Conservation (phyloP, 306 rosid genomes). For the Vigna radiata region DNA sequence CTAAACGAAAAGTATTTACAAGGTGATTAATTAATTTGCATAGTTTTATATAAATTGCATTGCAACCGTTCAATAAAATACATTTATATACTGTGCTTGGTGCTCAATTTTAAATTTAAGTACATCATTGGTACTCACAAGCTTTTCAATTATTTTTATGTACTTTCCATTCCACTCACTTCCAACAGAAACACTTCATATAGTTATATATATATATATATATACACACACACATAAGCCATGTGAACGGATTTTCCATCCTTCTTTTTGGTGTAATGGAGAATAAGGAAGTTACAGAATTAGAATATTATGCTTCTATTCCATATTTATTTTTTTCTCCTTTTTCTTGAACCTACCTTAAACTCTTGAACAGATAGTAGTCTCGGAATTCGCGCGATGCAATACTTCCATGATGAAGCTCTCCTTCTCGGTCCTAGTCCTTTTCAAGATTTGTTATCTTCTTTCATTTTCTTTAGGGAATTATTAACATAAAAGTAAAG, state of each 20-base stretch:
- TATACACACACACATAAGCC: too few relatives aligned
- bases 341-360: conserved; percentile 34
- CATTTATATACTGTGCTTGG: not conserved
- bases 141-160: conserved; percentile 23
- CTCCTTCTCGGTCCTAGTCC: not conserved
- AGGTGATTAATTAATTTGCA: too few relatives aligned
- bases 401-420: conserved; percentile 38
- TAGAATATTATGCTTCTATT: conserved; percentile 37
- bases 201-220: not conserved
- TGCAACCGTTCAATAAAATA: not conserved
- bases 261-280: conserved; percentile 37
- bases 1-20: not conserved
- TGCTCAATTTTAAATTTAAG: not conserved
- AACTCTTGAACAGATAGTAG: conserved; percentile 28
- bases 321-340: not conserved
- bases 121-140: conserved; percentile 40
- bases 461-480: conserved; percentile 25
- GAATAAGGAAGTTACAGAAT: conserved; percentile 35
- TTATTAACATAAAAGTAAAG: conserved; percentile 39
- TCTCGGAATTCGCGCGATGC: conserved; percentile 37
- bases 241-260: conserved; percentile 20
- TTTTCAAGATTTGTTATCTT: conserved; percentile 5
- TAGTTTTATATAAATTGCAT: not conserved
- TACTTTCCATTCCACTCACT: not conserved
- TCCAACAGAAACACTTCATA: conserved; percentile 16